A percentile compares a stretch with the other conserved stretches of the same genome.
Conservation (phyloP, 108 stramenopile genomes). For the Parietichytrium sp. region DNA sequence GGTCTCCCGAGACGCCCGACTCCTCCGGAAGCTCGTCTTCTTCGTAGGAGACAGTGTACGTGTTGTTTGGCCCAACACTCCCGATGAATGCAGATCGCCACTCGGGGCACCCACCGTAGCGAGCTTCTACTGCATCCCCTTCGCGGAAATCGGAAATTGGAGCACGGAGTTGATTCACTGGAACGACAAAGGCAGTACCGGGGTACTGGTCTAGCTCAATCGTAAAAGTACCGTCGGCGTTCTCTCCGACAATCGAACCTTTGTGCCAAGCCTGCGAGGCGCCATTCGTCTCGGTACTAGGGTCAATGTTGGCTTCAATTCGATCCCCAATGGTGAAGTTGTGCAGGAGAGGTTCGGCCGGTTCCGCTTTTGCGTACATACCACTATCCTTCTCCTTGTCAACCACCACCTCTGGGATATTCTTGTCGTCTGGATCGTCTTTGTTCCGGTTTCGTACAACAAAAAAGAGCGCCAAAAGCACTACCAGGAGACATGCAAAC, state of each 20-base stretch:
- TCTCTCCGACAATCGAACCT: not conserved
- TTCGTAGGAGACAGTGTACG: not conserved
- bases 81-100: not conserved
- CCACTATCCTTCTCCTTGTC: conserved; percentile 3
- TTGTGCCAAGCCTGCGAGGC: conserved; percentile 17
- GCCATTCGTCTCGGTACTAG: not conserved
- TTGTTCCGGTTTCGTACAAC: not conserved
- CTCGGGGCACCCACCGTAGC: not conserved
- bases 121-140: not conserved
- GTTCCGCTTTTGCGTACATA: not conserved
- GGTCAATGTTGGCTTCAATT: conserved; percentile 9
- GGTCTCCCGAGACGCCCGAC: not conserved
- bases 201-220: not conserved
- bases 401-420: not conserved
- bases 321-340: conserved; percentile 15
- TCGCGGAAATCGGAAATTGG: not conserved
- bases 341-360: not conserved
- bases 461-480: not conserved
- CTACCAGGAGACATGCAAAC: not conserved
- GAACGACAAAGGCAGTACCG: not conserved
- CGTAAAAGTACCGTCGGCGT: not conserved
- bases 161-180: not conserved
- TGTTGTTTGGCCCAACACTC: not conserved
- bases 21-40: not conserved
- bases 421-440: not conserved